Percentiles rank a stretch among this genome's conserved stretches.
Conservation (phyloP, 169 alveolate genomes). For the Babesia sp. region DNA sequence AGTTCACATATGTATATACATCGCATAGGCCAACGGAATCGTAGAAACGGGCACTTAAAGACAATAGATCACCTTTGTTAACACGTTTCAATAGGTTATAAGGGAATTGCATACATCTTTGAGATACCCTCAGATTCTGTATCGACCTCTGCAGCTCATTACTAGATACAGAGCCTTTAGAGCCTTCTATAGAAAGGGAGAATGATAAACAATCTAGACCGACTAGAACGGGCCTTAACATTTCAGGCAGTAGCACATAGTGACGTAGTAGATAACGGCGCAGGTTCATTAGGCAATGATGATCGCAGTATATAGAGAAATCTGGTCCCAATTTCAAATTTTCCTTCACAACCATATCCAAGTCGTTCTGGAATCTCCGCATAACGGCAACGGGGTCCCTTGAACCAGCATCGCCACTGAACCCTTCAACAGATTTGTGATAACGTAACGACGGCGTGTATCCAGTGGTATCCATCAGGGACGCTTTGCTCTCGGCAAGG, state of each 20-base stretch:
- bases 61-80: constrained; percentile 13
- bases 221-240: constrained; percentile 7
- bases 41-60: constrained; percentile 10
- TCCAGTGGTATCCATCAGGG: background rate
- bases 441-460: background rate
- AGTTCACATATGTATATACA: constrained; percentile 15
- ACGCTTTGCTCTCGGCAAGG: background rate
- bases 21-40: constrained; percentile 10
- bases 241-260: constrained; percentile 21
- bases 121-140: background rate
- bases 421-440: background rate
- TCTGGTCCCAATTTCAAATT: background rate
- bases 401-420: background rate
- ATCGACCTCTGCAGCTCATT: background rate
- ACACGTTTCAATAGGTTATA: constrained; percentile 22
- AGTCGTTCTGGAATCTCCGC: constrained; percentile 1
- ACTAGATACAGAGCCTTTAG: background rate
- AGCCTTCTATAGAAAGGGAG: background rate
- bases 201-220: constrained; percentile 14
- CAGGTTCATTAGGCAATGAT: constrained; percentile 6
- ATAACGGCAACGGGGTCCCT: constrained; percentile 6
- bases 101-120: constrained; percentile 23
- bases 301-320: background rate
- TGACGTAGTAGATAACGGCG: constrained; percentile 8
- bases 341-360: background rate